Evolutionary conservation across 345 rosid species (phyloP).

Genomic region (Luvunga scandens): DNA sequence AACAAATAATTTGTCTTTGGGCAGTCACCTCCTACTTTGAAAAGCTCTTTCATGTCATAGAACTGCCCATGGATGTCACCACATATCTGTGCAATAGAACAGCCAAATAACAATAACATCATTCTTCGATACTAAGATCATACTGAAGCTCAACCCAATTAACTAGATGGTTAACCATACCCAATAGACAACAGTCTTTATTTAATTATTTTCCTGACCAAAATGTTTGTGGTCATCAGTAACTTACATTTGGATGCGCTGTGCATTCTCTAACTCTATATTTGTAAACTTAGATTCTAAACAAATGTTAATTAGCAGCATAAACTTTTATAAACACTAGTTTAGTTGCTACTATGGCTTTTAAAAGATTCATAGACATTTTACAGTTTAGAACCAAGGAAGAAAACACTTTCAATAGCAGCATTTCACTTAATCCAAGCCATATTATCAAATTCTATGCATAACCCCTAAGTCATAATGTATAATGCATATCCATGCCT

Average conservation of each 20-base stretch:
- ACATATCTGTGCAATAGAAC: conserved; percentile 53
- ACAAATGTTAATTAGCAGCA: neutral
- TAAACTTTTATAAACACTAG: neutral
- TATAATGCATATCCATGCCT: neutral
- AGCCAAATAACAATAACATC: conserved; percentile 5
- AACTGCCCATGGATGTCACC: conserved; percentile 99
- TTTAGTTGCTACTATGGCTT: neutral
- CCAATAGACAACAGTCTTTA: neutral
- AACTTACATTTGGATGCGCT: neutral
- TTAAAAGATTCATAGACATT: neutral
- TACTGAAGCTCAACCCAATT: neutral
- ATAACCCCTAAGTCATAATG: neutral
- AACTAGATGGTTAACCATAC: neutral
- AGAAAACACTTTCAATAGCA: neutral
- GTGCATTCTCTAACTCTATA: neutral
- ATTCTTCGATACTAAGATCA: neutral
- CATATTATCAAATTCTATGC: neutral
- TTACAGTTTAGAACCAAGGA: neutral
- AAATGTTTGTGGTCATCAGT: neutral
- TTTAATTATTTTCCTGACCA: neutral
- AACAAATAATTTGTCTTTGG: conserved; percentile 95
- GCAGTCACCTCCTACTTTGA: conserved; percentile 93
- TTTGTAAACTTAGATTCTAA: neutral
- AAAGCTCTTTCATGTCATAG: conserved; percentile 97
- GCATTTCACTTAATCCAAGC: neutral